Evolutionary conservation across 768 basidiomycete species (phyloP), one percentile per base, ranked within the genome.

Genomic region (Naganishia vishniacii): DNA sequence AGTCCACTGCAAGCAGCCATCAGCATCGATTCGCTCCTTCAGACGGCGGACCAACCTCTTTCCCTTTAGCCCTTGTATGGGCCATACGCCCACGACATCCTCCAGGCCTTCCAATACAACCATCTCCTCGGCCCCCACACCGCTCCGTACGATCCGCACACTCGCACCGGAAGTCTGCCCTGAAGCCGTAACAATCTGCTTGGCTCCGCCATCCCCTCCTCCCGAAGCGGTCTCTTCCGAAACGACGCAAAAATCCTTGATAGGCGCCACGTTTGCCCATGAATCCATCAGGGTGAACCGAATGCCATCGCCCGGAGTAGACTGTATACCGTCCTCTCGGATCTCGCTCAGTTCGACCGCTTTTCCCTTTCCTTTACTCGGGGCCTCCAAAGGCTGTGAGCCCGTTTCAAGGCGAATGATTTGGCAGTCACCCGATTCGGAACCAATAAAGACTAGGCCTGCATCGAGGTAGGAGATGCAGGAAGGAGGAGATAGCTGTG

Each of bases 221-320:
- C 29, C 49, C 6, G 49, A 26, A 11, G 32, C 25, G 23, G 31
- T 29, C 6, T 46, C 74, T 44, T 69, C 62, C 3, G 53, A 40
- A 3, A 75, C 71, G 1, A 69, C 64, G 42, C 69, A 70, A 59
- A 77, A 73, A 48, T 77, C 75, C 41, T 72, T 72, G 23, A 77
- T 69, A n/a, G 75, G 75, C 11, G 72, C 74, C 1, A 77, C 42
- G 59, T 77, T 77, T 65, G 70, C 69, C 74, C 73, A 74, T 20
- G 68, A 64, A 47, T 74, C 74, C 49, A 68, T 62, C 26, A 71
- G 45, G 18, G 48, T 47, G 18, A 62, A 67, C 15, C 68, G 62
- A 47, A 45, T 26, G 29, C 69, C 26, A 48, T 48, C 11, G 59
- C 48, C 18, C 61, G 32, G 48, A 40, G 16, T n/a, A 4, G 31